These are phyloP conservation scores for Fusarium buxicola DNA, from an alignment of 2,329 filamentous ascomycete genomes.

Conservation along the genomic window DNA sequence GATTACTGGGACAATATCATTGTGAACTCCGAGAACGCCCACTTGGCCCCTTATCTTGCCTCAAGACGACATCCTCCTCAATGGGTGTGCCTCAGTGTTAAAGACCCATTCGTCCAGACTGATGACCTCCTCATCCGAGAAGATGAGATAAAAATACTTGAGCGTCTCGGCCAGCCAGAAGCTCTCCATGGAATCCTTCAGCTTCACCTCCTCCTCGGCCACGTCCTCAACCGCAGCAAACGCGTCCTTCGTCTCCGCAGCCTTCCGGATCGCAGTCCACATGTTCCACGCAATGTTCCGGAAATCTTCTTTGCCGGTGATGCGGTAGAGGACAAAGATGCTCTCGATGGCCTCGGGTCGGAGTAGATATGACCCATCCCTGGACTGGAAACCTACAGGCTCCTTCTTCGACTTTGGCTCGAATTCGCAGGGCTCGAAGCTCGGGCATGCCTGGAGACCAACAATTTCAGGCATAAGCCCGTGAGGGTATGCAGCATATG, in stretches of 20 bases:
- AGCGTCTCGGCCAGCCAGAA: constrained; percentile 81
- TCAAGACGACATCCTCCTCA: constrained; percentile 41
- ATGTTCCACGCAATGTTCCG: constrained; percentile 79
- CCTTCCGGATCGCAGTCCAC: constrained; percentile 71
- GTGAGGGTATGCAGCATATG: constrained; percentile 66
- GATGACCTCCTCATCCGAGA: constrained; percentile 71
- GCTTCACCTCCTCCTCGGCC: constrained; percentile 58
- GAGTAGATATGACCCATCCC: constrained; percentile 32
- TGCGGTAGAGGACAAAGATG: constrained; percentile 80
- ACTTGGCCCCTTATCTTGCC: neutral
- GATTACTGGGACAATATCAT: neutral
- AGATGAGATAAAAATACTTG: constrained; percentile 81
- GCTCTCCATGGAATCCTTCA: constrained; percentile 72
- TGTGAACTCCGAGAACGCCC: neutral
- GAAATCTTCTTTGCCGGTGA: constrained; percentile 75
- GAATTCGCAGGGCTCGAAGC: constrained; percentile 42
- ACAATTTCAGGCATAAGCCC: constrained; percentile 74
- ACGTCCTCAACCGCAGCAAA: constrained; percentile 76
- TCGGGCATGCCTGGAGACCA: constrained; percentile 57
- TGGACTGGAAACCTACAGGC: constrained; percentile 34
- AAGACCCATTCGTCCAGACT: constrained; percentile 77
- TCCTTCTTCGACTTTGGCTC: constrained; percentile 8
- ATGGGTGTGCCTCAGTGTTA: constrained; percentile 66
- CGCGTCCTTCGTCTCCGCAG: constrained; percentile 70
- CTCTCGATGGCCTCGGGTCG: constrained; percentile 76